A percentile compares a stretch with the other conserved stretches of the same genome.
phyloP scores from a whole-genome alignment of 345 rosid genomes.

The Brassica nigra region DNA sequence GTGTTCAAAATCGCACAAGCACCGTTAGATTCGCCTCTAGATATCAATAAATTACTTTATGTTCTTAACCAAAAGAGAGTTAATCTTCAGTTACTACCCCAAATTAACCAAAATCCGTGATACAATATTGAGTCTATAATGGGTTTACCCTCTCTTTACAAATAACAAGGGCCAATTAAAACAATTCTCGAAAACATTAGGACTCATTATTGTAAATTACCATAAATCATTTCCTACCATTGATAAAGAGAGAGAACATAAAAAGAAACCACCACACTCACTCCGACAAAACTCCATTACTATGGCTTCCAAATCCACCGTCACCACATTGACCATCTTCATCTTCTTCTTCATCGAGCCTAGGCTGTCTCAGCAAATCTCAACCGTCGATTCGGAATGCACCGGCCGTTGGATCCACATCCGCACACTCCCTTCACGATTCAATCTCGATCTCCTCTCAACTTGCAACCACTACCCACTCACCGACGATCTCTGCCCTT shows the following conservation, averaged over 20 bases:
- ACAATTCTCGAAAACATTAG: not conserved
- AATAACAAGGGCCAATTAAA: not conserved
- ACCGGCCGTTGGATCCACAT: conserved; percentile 84
- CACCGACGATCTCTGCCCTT: conserved; percentile 67
- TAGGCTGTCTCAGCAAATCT: conserved; percentile 38
- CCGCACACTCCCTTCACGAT: conserved; percentile 68
- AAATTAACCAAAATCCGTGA: not conserved
- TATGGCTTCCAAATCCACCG: conserved; percentile 43
- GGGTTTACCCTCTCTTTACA: not conserved
- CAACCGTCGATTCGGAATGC: conserved; percentile 50
- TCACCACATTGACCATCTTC: conserved; percentile 25
- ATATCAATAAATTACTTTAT: not conserved
- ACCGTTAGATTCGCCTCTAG: conserved; percentile 25
- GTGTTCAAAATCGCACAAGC: conserved; percentile 15
- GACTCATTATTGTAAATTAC: not conserved
- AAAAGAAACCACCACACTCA: conserved; percentile 20
- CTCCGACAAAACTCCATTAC: conserved; percentile 28
- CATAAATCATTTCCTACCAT: not conserved
- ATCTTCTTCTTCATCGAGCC: conserved; percentile 29
- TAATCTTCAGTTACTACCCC: not conserved
- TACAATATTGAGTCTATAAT: not conserved
- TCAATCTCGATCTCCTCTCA: conserved; percentile 85
- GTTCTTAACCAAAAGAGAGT: not conserved
- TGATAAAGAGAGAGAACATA: not conserved
- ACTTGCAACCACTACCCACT: conserved; percentile 72